Conservation (phyloP, 108 stramenopile genomes). For the Fragilaria crotonensis region DNA sequence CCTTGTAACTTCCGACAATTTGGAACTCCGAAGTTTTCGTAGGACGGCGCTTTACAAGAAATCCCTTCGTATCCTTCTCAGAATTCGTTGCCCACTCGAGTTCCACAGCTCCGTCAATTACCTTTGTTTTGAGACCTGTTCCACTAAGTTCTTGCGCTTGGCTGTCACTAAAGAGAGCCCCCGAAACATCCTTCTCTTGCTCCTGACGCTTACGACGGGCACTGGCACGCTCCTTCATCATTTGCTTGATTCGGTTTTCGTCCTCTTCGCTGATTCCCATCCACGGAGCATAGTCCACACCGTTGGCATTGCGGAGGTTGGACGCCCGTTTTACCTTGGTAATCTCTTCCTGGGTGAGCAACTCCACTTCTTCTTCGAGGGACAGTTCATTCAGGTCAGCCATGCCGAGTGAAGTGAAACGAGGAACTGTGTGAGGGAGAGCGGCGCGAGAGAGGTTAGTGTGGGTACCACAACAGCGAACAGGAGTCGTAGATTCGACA, state of each 20-base stretch:
- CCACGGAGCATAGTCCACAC: slow-evolving; percentile 88
- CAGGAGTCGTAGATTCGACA: too few species aligned
- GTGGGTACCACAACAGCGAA: too few species aligned
- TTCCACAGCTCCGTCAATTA: slow-evolving; percentile 69
- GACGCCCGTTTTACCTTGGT: slow-evolving; percentile 55
- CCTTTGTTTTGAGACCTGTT: slow-evolving; percentile 60
- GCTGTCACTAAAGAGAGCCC: slow-evolving; percentile 61
- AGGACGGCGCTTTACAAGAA: slow-evolving; percentile 73
- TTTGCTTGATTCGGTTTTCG: slow-evolving; percentile 52
- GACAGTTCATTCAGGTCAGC: slow-evolving; percentile 12
- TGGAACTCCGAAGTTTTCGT: slow-evolving; percentile 73
- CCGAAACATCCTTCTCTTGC: slow-evolving; percentile 50
- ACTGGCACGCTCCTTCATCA: slow-evolving; percentile 64
- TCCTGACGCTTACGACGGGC: slow-evolving; percentile 62
- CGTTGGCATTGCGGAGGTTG: slow-evolving; percentile 62
- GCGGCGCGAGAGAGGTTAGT: too few species aligned
- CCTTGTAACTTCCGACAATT: slow-evolving; percentile 57
- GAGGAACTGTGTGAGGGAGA: too few species aligned
- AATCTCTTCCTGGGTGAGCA: slow-evolving; percentile 49
- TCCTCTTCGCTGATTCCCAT: slow-evolving; percentile 73
- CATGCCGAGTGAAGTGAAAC: too few species aligned
- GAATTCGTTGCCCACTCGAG: slow-evolving; percentile 74
- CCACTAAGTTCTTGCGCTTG: slow-evolving; percentile 83
- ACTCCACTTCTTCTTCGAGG: slow-evolving; percentile 68
- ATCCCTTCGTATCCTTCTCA: slow-evolving; percentile 72